Evolutionary conservation across 2,329 filamentous ascomycete species (phyloP).

Genomic region (Scorias spongiosa): DNA sequence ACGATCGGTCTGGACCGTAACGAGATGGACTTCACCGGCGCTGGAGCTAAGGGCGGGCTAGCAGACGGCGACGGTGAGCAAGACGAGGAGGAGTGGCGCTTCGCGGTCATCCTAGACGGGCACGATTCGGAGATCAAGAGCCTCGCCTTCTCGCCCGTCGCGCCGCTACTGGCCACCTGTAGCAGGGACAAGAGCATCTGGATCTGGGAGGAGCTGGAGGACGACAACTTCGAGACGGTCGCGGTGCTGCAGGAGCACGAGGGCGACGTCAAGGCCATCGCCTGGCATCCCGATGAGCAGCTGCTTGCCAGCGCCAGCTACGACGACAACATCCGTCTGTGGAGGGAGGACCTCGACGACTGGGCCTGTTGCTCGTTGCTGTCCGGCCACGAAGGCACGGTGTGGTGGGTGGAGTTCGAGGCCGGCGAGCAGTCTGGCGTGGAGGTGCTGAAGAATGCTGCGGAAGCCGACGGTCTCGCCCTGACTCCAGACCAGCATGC

Average conservation of each 20-base stretch:
- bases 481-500: conserved; percentile 19
- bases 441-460: conserved; percentile 9
- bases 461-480: conserved; percentile 7
- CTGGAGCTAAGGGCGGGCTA: conserved; percentile 11
- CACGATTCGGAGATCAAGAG: conserved; percentile 89
- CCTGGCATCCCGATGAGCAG: conserved; percentile 71
- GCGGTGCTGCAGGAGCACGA: conserved; percentile 90
- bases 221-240: conserved; percentile 94
- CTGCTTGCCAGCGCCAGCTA: conserved; percentile 84
- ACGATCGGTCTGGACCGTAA: conserved; percentile 7
- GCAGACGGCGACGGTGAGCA: conserved; percentile 4
- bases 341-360: conserved; percentile 82
- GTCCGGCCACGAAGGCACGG: conserved; percentile 67
- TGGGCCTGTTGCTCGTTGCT: conserved; percentile 82
- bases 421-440: conserved; percentile 21
- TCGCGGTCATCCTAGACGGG: conserved; percentile 80
- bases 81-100: conserved; percentile 67
- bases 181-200: conserved; percentile 87
- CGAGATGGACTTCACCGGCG: conserved; percentile 19
- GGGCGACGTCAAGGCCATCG: conserved; percentile 85
- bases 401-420: conserved; percentile 72
- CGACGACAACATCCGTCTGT: conserved; percentile 78
- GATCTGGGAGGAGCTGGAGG: conserved; percentile 95
- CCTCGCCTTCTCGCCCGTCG: conserved; percentile 57
- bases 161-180: conserved; percentile 74